Conservation (phyloP, 257 asterid genomes). For the Rauvolfia tetraphylla region DNA sequence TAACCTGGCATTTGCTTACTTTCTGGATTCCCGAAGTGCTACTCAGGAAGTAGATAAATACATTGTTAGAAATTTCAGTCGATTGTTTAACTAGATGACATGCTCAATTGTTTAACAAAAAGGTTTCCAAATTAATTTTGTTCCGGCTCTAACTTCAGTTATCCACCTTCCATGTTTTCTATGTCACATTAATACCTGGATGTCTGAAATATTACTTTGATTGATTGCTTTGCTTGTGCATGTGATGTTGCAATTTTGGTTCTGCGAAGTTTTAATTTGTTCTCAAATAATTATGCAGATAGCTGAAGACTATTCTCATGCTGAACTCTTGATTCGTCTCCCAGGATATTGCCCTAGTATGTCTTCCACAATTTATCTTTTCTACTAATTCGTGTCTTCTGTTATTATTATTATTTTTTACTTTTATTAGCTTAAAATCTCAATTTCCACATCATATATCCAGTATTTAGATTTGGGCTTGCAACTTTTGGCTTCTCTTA, state of each 20-base stretch:
- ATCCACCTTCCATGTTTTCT: neutral
- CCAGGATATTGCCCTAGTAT: slow-evolving; percentile 86
- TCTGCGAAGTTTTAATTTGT: neutral
- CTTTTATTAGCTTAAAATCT: neutral
- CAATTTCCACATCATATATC: neutral
- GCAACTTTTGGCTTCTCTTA: neutral
- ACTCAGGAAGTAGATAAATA: neutral
- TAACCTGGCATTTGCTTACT: neutral
- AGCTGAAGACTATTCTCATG: slow-evolving; percentile 73
- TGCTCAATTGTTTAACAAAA: neutral
- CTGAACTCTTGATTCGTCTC: slow-evolving; percentile 63
- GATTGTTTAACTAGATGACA: neutral
- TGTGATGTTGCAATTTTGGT: neutral
- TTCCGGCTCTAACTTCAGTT: neutral
- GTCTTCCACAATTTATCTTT: slow-evolving; percentile 22
- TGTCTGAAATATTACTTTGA: neutral
- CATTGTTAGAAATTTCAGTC: neutral
- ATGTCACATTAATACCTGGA: neutral
- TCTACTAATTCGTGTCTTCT: neutral
- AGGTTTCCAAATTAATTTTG: neutral
- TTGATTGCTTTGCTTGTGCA: neutral
- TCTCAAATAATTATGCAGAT: slow-evolving; percentile 43
- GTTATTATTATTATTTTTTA: neutral
- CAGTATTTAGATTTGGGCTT: neutral
- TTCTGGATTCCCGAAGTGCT: too few species aligned